Evolutionary conservation across 1,284 basidiomycete species (phyloP), one percentile per base, ranked within the genome.

Genomic region (Malassezia pachydermatis): DNA sequence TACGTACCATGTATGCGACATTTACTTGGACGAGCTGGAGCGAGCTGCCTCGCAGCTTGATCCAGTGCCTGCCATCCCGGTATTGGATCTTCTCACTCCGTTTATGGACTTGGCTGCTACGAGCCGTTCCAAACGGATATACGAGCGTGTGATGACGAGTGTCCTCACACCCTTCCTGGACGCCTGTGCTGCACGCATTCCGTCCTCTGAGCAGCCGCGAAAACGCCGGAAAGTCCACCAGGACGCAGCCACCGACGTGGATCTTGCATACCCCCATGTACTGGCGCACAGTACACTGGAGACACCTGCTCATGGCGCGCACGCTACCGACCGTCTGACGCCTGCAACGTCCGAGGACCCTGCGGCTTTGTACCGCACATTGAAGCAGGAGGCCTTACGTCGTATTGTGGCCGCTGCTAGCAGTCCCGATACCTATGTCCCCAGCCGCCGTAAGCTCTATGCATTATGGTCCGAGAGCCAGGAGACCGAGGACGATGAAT

Each of bases 21-120:
- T 96, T 39, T 95, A 87, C 73, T 73, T 94, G 7, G 83, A 86
- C 58, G 92, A 98, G 72, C 78, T 98, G 24, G 81, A 95, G 65
- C 88, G 85, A 63, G 81, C 80, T 4, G 8, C 20, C 8, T 9
- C 30, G 2, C 13, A 19, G 1, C 13, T 23, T 19, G 28, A 16
- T 17, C 29, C 29, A 10, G 60, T 78, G 10, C 36, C 41, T 3
- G 3, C 17, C 0, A 44, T 47, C 1, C 86, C 84, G 4, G 73
- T 88, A 8, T 64, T 75, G 7, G 72, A 74, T 0, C 61, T 89
- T 17, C 68, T 88, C 30, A 62, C 72, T 5, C 86, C 87, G 8
- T 85, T 87, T 73, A 72, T 86, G 59, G 65, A 65, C 19, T 77
- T 86, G 29, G 78, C 81, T n/a, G 80, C 86, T 2, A 78, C 76